Evolutionary conservation across 2,329 filamentous ascomycete species (phyloP).

Genomic region (Colletotrichum coccodes): DNA sequence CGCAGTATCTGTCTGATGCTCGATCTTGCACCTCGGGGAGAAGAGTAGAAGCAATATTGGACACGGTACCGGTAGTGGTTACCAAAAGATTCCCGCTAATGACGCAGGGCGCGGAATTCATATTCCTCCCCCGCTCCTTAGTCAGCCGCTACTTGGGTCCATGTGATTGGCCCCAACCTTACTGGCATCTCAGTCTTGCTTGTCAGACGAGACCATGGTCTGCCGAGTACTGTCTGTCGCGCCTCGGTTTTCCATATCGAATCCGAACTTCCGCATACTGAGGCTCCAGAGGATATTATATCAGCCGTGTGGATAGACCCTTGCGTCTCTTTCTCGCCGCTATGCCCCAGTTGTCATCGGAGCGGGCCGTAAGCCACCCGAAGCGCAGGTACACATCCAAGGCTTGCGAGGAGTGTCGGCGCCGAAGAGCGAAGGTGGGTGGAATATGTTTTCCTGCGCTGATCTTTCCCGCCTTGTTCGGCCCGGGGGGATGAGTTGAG

Average conservation of each 20-base stretch:
- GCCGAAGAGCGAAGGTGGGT: conserved; percentile 46
- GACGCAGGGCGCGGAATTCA: conserved; percentile 25
- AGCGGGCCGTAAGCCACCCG: conserved; percentile 21
- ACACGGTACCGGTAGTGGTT: too few relatives aligned
- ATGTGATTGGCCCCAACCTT: conserved; percentile 15
- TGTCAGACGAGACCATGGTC: background rate
- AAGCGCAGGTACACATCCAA: conserved; percentile 37
- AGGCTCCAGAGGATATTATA: background rate
- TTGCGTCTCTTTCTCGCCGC: conserved; percentile 3
- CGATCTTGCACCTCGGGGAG: background rate
- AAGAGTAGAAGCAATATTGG: too few relatives aligned
- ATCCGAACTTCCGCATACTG: background rate
- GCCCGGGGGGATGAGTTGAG: background rate
- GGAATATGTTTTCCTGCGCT: background rate
- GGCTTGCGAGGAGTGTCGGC: conserved; percentile 49
- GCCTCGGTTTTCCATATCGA: background rate
- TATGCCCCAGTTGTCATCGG: conserved; percentile 21
- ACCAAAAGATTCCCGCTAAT: conserved; percentile 11
- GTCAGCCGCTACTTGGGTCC: background rate
- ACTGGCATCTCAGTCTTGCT: background rate
- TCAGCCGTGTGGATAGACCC: conserved; percentile 3
- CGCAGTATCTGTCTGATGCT: background rate
- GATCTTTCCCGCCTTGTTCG: background rate
- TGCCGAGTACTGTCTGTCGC: background rate
- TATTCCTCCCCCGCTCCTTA: conserved; percentile 21